A percentile compares a stretch with the other conserved stretches of the same genome.
phyloP scores from a whole-genome alignment of 495 filamentous ascomycete species.

The Hypoxylon rickii region DNA sequence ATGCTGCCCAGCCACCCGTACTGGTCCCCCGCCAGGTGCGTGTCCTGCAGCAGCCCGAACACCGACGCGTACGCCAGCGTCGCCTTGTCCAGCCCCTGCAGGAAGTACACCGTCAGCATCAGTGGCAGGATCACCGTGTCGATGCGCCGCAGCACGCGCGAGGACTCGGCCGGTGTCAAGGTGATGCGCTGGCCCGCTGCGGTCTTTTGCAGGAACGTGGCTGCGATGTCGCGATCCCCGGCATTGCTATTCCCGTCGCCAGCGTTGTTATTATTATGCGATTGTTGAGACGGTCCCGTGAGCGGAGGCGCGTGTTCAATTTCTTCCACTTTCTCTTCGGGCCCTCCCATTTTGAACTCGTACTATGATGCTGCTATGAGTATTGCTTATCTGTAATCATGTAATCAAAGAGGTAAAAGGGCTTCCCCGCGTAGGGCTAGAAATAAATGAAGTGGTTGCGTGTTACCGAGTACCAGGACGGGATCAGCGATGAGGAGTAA shows the following conservation, averaged over 20 bases:
- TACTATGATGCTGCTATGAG: too few species aligned
- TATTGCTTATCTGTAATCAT: too few species aligned
- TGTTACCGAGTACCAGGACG: slow-evolving; percentile 13
- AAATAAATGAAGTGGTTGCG: background rate
- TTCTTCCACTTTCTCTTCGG: background rate
- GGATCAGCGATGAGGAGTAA: slow-evolving; percentile 28
- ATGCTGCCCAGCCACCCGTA: slow-evolving; percentile 39
- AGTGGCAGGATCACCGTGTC: slow-evolving; percentile 46
- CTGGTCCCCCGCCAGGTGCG: slow-evolving; percentile 29
- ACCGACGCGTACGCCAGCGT: slow-evolving; percentile 44
- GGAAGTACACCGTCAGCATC: slow-evolving; percentile 47
- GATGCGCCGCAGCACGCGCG: slow-evolving; percentile 36
- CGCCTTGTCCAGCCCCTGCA: slow-evolving; percentile 50
- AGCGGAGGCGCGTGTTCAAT: background rate
- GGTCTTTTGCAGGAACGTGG: slow-evolving; percentile 20
- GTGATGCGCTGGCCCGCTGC: slow-evolving; percentile 10
- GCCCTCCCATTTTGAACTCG: slow-evolving; percentile 15
- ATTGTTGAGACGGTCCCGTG: background rate
- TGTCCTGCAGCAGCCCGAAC: slow-evolving; percentile 34
- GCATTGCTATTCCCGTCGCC: background rate
- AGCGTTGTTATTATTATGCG: background rate
- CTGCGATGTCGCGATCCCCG: slow-evolving; percentile 14
- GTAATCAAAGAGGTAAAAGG: background rate
- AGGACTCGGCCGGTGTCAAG: slow-evolving; percentile 20
- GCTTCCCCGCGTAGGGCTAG: too few species aligned